Evolutionary conservation across 2,329 filamentous ascomycete species (phyloP), one percentile per base, ranked within the genome.

Genomic region (Apiospora sp.): DNA sequence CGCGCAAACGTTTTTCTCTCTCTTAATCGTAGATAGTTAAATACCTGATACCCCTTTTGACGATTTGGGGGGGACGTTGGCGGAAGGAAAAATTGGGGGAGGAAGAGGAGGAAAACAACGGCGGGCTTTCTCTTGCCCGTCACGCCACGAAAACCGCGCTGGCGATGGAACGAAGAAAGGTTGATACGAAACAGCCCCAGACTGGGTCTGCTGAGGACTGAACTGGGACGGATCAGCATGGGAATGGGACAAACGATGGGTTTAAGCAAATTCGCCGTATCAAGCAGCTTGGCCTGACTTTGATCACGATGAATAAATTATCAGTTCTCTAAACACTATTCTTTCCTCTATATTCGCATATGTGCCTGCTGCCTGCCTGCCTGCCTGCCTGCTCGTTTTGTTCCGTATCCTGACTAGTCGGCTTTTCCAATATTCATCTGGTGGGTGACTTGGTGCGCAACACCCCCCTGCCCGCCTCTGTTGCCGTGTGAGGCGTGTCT

Each of bases 21-120:
- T 27, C 76, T 76, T 78, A 80, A 79, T 80, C 78, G 79, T 80
- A 81, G 79, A 81, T 81, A 80, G 79, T 74, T 78, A 73, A 75
- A 76, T 74, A 75, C 72, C 76, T 78, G 79, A 80, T 80, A 80
- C 79, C 79, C 79, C 72, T 70, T 68, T 44, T 64, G 68, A 41
- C 19, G 27, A 41, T 67, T 58, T 68, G 71, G 71, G 73, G 34
- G 68, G 10, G 10, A 41, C 37, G 54, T 27, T 37, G 48, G 67
- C 75, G 75, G 73, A 41, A 10, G 37, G 72, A 41, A 68, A 70
- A 71, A 30, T 49, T 49, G 12, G 74, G 68, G 73, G 76, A 74
- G 74, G 77, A 73, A 71, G 72, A 71, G 74, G 67, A 72, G 69
- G 71, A 69, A 37, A 61, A 70, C 8, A 49, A 54, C 5, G 44